phyloP scores from a whole-genome alignment of 495 filamentous ascomycete species.

The Amphirosellinia nigrospora region DNA sequence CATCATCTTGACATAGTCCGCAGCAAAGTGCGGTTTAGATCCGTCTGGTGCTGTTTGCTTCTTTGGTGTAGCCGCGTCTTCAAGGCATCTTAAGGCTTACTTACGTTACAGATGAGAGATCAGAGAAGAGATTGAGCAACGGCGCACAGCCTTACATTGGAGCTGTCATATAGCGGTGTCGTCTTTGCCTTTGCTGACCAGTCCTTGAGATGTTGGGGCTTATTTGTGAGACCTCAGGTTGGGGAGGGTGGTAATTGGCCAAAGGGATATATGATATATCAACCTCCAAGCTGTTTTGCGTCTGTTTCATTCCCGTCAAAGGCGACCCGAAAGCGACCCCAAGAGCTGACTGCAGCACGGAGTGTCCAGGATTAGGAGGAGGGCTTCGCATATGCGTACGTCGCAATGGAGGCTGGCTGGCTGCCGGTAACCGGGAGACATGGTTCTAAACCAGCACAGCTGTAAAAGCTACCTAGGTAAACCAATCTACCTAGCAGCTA shows the following conservation, averaged over 20 bases:
- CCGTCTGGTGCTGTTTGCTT: not conserved
- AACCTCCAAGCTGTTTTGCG: not conserved
- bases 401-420: not conserved
- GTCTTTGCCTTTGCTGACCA: not conserved
- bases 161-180: not conserved
- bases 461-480: too few species aligned
- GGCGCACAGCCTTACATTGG: not conserved
- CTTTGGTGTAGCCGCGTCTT: not conserved
- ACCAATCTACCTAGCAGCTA: too few species aligned
- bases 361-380: not conserved
- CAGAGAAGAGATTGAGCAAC: not conserved
- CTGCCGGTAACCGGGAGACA: not conserved
- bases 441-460: not conserved
- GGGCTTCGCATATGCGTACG: too few species aligned
- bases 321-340: not conserved
- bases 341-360: not conserved
- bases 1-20: slow-evolving; percentile 17
- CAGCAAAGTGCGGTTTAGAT: not conserved
- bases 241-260: not conserved
- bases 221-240: not conserved
- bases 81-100: too few species aligned
- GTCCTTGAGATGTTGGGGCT: not conserved
- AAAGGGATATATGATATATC: not conserved
- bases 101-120: too few species aligned
- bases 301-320: slow-evolving; percentile 1